Percentiles rank a stretch among this genome's conserved stretches.
phyloP scores from a whole-genome alignment of 2,329 filamentous ascomycete species.

The Coleophoma crateriformis region DNA sequence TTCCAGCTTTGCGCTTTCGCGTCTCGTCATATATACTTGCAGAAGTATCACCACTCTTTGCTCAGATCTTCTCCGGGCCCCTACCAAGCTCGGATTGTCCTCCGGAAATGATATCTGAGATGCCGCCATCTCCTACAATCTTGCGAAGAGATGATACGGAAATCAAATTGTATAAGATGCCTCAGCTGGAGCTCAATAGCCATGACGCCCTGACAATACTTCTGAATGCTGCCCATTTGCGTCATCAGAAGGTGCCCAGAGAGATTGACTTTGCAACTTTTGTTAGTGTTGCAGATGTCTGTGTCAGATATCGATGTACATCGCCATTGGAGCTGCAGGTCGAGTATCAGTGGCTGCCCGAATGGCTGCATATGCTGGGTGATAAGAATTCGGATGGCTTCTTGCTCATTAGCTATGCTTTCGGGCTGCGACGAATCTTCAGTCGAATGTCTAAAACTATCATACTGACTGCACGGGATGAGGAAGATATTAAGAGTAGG shows the following conservation, averaged over 20 bases:
- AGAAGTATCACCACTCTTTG: constrained; percentile 47
- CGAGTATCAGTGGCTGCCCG: constrained; percentile 45
- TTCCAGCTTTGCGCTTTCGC: constrained; percentile 40
- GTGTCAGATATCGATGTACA: constrained; percentile 44
- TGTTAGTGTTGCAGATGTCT: constrained; percentile 45
- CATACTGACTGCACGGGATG: constrained; percentile 39
- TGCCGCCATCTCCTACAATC: constrained; percentile 24
- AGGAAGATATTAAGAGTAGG: constrained; percentile 36
- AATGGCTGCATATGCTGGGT: constrained; percentile 40
- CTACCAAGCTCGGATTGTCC: constrained; percentile 7
- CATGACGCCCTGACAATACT: constrained; percentile 37
- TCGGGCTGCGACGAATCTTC: constrained; percentile 43
- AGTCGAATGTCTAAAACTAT: constrained; percentile 42
- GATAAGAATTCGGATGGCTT: constrained; percentile 45
- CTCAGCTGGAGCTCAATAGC: constrained; percentile 40
- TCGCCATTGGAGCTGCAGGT: constrained; percentile 44
- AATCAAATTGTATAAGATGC: constrained; percentile 45
- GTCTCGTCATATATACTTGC: constrained; percentile 45
- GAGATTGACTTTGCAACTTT: constrained; percentile 42
- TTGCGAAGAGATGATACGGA: constrained; percentile 37
- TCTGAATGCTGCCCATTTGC: constrained; percentile 46
- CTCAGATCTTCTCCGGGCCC: constrained; percentile 35
- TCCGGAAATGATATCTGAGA: constrained; percentile 13
- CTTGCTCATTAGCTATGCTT: constrained; percentile 46
- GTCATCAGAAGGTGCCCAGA: constrained; percentile 38